Evolutionary conservation across 805 yeast genomes (phyloP), one percentile per base, ranked within the genome.

Genomic region (Komagataella mondaviorum): DNA sequence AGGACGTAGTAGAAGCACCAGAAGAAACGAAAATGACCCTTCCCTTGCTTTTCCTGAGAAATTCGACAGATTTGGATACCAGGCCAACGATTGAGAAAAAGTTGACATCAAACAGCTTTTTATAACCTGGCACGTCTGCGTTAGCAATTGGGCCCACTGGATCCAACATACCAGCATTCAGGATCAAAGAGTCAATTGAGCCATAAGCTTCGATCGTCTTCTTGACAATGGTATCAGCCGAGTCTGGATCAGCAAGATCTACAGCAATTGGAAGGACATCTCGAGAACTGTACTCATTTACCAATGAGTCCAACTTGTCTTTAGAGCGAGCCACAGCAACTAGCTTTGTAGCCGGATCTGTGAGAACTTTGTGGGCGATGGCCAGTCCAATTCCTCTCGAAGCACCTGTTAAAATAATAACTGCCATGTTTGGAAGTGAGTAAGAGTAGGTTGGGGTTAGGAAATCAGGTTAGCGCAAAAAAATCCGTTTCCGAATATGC

Each of bases 361-460:
- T 53, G 1, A 89, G 66, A 17, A 78, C 65, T 14, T 69, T 59
- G 44, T 76, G 73, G 3, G 83, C 88, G 56, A 85, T 80, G 1
- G 89, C 75, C n/a, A 73, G 76, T 2, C 99, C 99, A 59, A 91
- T 83, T 4, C 97, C 95, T 62, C 77, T 74, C 2, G 88, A 81
- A 6, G 80, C 83, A 44, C 88, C 86, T 0, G 86, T 81, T 1
- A 81, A 73, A 12, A 78, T 62, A 12, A 76, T 60, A 8, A 73
- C 71, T 36, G 63, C 60, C 62, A 66, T 63, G 16, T 56, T 48
- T 53, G 20, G 51, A 56, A 7, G 24, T 10, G 22, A 20, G 18
- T 52, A 45, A n/a, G 17, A 43, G 17, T 17, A 46, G 14, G 18
- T 12, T 46, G 12, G 44, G 47, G 36, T 48, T 47, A 17, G 22